Base-by-base conservation (phyloP, 139 green algal genomes). In the Picochlorum sp. region DNA sequence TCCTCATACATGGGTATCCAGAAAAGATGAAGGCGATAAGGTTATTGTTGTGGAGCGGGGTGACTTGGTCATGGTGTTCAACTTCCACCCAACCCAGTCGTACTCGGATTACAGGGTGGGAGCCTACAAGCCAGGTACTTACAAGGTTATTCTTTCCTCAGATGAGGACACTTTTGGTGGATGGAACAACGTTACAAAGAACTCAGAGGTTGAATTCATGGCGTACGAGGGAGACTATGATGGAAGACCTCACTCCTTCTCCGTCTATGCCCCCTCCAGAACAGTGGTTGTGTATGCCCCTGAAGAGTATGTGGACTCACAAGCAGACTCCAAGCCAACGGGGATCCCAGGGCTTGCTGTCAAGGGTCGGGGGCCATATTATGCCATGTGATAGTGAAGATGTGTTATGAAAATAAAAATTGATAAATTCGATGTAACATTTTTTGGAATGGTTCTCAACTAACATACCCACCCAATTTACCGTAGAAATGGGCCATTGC, bases 1-100 rank as follows among this genome's bases (percentile, higher is more conserved):
- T 5, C 61, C 69, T 0, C 91, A 97, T 76, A 56, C 77, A 50
- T 96, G 74, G 56, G 60, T 91, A 3, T 81, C 62, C 39, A 68
- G 78, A 54, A 85, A 89, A 75, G 81, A 94, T 56, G 86, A 95
- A 73, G 72, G 68, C 16, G 91, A 97, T 83, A 96, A 97, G 81
- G 16, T 97, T 31, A 81, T 99, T 16, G 85, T 96, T 33, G 79
- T 83, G 40, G 92, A 99, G 83, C 75, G 86, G 7, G 68, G 67
- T 64, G 91, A 97, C 68, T 79, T 97, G 28, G 76, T 99, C 25
- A 92, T 98, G 57, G 90, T 98, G 9, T 98, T 98, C 84, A 99
- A 99, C 83, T 97, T 96, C 79, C 89, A 99, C 79, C 91, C 83
- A 39, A 78, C 59, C 31, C 80, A 89, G 40, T 85, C 69, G 29